Percentiles rank a stretch among this genome's conserved stretches.
These are phyloP conservation scores for Citrullus mucosospermus DNA, from an alignment of 306 rosid species.

Conservation along the genomic window DNA sequence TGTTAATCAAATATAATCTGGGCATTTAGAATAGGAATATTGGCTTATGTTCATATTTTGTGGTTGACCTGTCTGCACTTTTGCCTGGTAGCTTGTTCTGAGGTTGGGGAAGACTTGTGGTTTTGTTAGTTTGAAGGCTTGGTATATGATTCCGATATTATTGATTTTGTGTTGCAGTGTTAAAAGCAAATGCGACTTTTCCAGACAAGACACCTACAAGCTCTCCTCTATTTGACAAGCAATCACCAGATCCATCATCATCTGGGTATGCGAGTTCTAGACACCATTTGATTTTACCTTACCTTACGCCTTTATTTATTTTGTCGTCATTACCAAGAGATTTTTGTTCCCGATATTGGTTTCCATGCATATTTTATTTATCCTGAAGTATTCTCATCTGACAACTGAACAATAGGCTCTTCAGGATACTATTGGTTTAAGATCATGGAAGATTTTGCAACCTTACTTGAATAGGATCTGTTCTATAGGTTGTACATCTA, in stretches of 20 bases:
- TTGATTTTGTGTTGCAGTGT: constrained; percentile 35
- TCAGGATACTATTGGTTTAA: neutral
- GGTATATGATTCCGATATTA: constrained; percentile 5
- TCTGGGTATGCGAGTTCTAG: constrained; percentile 35
- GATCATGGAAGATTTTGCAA: neutral
- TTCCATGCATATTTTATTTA: neutral
- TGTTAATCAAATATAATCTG: neutral
- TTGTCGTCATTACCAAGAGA: neutral
- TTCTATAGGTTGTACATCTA: too few relatives aligned
- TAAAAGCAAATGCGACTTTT: constrained; percentile 59
- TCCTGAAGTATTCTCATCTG: neutral
- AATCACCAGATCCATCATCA: constrained; percentile 58
- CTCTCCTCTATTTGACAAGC: constrained; percentile 55
- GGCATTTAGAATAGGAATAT: neutral
- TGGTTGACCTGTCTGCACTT: neutral
- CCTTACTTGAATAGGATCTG: too few relatives aligned
- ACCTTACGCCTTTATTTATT: neutral
- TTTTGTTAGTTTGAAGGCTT: neutral
- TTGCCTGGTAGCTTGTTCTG: neutral
- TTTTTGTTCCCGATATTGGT: neutral
- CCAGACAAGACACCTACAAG: constrained; percentile 51
- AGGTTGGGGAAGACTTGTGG: neutral
- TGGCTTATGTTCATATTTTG: neutral
- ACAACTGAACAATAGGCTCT: neutral
- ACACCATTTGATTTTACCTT: neutral